Evolutionary conservation across 495 filamentous ascomycete genomes (phyloP).

Genomic region (Aspergillus cristatus): DNA sequence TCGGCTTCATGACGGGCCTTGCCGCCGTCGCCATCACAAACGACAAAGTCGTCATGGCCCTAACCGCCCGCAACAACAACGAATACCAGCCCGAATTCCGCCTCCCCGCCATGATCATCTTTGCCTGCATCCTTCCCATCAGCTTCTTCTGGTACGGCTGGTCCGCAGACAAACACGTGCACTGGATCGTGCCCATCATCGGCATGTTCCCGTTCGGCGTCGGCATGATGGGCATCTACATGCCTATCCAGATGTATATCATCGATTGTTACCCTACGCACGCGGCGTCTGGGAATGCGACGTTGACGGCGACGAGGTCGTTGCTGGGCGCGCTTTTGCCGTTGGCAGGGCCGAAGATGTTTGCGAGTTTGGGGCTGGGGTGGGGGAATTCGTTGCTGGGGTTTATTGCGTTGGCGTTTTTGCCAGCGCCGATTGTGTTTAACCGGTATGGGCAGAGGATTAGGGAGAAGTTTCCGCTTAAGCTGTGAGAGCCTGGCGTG

Average conservation of each 20-base stretch:
- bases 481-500: no score
- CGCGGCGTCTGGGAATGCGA: constrained; percentile 52
- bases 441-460: constrained; percentile 21
- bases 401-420: constrained; percentile 51
- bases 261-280: constrained; percentile 26
- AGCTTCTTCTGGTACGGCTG: constrained; percentile 28
- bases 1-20: constrained; percentile 45
- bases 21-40: constrained; percentile 44
- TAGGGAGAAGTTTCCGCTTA: constrained; percentile 18
- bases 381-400: constrained; percentile 62
- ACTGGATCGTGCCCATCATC: constrained; percentile 31
- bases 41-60: constrained; percentile 43
- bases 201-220: constrained; percentile 16
- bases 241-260: constrained; percentile 25
- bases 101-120: constrained; percentile 54
- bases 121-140: constrained; percentile 30
- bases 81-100: constrained; percentile 54
- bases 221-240: constrained; percentile 19
- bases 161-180: constrained; percentile 14
- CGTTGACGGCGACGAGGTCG: constrained; percentile 46
- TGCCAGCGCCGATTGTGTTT: constrained; percentile 23
- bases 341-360: constrained; percentile 54
- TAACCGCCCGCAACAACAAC: constrained; percentile 44
- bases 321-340: constrained; percentile 55
- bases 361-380: constrained; percentile 46